Conservation (phyloP, 148 eudicot species). For the Nyssa sinensis region DNA sequence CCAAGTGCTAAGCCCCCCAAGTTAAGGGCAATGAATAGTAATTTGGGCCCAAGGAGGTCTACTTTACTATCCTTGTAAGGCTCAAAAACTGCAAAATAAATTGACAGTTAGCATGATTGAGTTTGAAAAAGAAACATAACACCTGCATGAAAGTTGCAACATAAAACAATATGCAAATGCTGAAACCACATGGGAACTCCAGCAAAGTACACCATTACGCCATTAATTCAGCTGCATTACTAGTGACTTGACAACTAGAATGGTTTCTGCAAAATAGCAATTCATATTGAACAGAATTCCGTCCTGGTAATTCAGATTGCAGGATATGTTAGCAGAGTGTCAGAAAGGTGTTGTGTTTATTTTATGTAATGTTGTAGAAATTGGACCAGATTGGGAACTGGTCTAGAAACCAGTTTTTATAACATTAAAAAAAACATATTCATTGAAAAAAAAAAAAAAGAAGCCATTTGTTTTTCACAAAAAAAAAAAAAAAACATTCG, state of each 20-base stretch:
- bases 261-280: not conserved
- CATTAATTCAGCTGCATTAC: not conserved
- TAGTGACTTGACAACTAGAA: not conserved
- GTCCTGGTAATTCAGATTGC: not conserved
- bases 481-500: too few species aligned
- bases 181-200: not conserved
- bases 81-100: constrained; percentile 87
- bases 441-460: too few species aligned
- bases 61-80: constrained; percentile 88
- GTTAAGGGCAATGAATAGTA: constrained; percentile 77
- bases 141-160: not conserved
- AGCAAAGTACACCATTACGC: not conserved
- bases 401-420: too few species aligned
- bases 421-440: too few species aligned
- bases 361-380: too few species aligned
- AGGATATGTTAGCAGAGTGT: not conserved
- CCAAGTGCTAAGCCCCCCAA: constrained; percentile 79
- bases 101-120: not conserved
- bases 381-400: too few species aligned
- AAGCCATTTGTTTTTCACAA: too few species aligned
- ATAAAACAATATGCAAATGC: not conserved
- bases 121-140: not conserved
- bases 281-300: not conserved
- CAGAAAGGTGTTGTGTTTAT: not conserved
- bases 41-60: constrained; percentile 77